Conservation (phyloP, 139 green algal genomes). For the Nannochloris sp. region DNA sequence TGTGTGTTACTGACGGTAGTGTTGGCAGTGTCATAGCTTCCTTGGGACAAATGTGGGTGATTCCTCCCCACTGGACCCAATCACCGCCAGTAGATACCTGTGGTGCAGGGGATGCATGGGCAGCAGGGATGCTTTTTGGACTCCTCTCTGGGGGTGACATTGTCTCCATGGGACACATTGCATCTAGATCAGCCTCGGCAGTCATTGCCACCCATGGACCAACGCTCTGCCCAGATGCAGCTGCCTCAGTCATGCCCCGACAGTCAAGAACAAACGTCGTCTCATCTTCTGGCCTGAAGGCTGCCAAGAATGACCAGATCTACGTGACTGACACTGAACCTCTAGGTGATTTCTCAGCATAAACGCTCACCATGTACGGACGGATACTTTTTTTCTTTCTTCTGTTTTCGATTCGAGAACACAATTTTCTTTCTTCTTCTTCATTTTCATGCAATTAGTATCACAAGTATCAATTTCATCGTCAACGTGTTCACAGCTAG, state of each 20-base stretch:
- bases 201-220: conserved; percentile 61
- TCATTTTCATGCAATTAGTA: no score
- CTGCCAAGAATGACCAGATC: no score
- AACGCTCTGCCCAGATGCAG: conserved; percentile 47
- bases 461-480: no score
- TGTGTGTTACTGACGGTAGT: conserved; percentile 78
- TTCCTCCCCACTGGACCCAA: conserved; percentile 56
- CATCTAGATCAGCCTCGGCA: conserved; percentile 41
- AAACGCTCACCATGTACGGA: no score
- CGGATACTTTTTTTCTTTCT: no score
- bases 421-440: no score
- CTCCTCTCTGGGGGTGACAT: conserved; percentile 46
- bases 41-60: conserved; percentile 41
- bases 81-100: conserved; percentile 78
- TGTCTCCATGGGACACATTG: conserved; percentile 49
- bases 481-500: no score
- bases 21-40: conserved; percentile 44
- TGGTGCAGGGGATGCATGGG: conserved; percentile 78
- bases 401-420: no score
- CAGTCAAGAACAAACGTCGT: neutral
- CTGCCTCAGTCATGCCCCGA: conserved; percentile 32
- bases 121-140: conserved; percentile 56
- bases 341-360: no score
- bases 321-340: no score
- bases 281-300: neutral